Conservation (phyloP, 441 rosid species). For the Aleurites moluccanus region DNA sequence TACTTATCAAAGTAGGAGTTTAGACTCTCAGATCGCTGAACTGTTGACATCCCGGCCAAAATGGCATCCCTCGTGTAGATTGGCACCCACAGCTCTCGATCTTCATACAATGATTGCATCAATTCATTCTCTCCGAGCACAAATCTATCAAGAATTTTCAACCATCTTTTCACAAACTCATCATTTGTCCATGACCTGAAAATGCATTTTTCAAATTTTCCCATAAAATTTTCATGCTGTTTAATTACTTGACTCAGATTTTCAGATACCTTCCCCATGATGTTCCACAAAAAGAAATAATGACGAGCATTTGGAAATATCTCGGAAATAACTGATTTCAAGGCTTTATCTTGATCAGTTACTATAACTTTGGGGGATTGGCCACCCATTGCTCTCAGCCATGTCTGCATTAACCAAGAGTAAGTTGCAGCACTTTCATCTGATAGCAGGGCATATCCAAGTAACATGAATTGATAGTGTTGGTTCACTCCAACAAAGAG, state of each 20-base stretch:
- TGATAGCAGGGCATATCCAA: slow-evolving; percentile 75
- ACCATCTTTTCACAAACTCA: slow-evolving; percentile 75
- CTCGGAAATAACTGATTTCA: slow-evolving; percentile 52
- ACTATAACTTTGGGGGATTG: slow-evolving; percentile 69
- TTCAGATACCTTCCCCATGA: slow-evolving; percentile 63
- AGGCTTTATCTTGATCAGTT: slow-evolving; percentile 57
- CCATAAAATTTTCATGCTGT: slow-evolving; percentile 59
- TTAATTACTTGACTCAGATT: slow-evolving; percentile 60
- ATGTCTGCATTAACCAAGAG: slow-evolving; percentile 78
- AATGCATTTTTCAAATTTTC: slow-evolving; percentile 80
- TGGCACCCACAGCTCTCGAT: slow-evolving; percentile 75
- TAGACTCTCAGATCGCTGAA: slow-evolving; percentile 70
- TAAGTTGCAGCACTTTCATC: slow-evolving; percentile 67
- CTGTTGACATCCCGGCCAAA: slow-evolving; percentile 78
- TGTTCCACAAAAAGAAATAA: slow-evolving; percentile 70
- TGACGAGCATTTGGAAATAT: slow-evolving; percentile 61
- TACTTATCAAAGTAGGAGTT: slow-evolving; percentile 74
- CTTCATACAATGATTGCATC: slow-evolving; percentile 64
- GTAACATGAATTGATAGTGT: slow-evolving; percentile 75
- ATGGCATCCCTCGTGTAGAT: slow-evolving; percentile 56
- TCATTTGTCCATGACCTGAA: slow-evolving; percentile 81
- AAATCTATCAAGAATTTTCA: slow-evolving; percentile 63
- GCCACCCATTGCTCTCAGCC: slow-evolving; percentile 81
- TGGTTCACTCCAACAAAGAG: slow-evolving; percentile 82
- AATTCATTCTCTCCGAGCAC: slow-evolving; percentile 65